A percentile compares a stretch with the other conserved stretches of the same genome.
These are phyloP conservation scores for Ogataea trehaloabstinens DNA, from an alignment of 805 yeast genomes.

Conservation along the genomic window DNA sequence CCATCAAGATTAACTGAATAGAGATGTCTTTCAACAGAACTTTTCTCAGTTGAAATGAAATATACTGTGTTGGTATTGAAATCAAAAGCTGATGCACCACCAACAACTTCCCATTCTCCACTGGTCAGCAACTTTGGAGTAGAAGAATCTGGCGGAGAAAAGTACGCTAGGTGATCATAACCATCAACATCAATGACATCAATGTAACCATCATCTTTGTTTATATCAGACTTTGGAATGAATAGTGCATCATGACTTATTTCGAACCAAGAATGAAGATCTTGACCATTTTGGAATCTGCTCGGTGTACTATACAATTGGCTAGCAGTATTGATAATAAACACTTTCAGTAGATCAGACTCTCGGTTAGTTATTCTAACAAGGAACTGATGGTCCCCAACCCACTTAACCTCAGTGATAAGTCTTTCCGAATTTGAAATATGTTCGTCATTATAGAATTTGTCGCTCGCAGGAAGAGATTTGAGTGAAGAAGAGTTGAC, in stretches of 20 bases:
- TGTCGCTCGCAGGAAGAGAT: constrained; percentile 28
- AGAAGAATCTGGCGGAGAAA: constrained; percentile 61
- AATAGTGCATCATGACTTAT: constrained; percentile 60
- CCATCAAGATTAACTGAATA: constrained; percentile 62
- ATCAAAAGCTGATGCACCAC: constrained; percentile 66
- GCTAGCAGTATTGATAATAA: constrained; percentile 45
- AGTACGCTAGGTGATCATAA: constrained; percentile 79
- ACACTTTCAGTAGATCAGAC: constrained; percentile 60
- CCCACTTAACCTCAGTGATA: constrained; percentile 72
- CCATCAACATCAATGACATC: constrained; percentile 69
- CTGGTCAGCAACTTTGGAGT: constrained; percentile 58
- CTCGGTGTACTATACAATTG: constrained; percentile 36
- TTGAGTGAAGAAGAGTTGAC: constrained; percentile 23
- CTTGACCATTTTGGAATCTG: constrained; percentile 45
- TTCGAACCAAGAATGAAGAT: constrained; percentile 73
- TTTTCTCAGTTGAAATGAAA: constrained; percentile 71
- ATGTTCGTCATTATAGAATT: constrained; percentile 42
- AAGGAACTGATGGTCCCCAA: constrained; percentile 51
- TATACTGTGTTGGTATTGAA: constrained; percentile 50
- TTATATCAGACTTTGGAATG: constrained; percentile 51
- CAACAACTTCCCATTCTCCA: constrained; percentile 91
- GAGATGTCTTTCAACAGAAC: constrained; percentile 82
- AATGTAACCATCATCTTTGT: constrained; percentile 67
- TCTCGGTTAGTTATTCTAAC: constrained; percentile 62
- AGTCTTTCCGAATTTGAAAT: constrained; percentile 42